Evolutionary conservation across 371 early-diverging fungal genomes (phyloP).

Genomic region (Mortierella polycephala): DNA sequence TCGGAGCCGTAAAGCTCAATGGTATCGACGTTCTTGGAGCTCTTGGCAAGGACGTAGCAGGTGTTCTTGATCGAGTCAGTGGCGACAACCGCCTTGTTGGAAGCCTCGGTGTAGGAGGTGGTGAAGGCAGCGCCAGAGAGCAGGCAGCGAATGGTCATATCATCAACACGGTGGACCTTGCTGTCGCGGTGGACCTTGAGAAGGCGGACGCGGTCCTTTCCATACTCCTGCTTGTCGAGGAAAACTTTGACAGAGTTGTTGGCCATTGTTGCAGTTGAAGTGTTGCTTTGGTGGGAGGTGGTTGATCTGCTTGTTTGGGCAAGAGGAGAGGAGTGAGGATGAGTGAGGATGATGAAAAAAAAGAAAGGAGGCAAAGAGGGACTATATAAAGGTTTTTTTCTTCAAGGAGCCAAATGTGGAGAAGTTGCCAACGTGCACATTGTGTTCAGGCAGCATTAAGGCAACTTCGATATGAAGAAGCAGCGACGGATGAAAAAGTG

Average conservation of each 20-base stretch:
- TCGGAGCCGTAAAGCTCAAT: slow-evolving; percentile 79
- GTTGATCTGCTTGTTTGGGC: background rate
- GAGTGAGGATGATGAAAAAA: background rate
- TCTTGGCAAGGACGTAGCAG: slow-evolving; percentile 79
- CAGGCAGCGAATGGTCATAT: slow-evolving; percentile 77
- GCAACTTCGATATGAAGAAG: background rate
- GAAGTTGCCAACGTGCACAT: too few relatives aligned
- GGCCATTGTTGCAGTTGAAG: slow-evolving; percentile 1
- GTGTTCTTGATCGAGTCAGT: slow-evolving; percentile 88
- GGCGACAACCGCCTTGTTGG: slow-evolving; percentile 72
- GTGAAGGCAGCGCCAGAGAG: slow-evolving; percentile 76
- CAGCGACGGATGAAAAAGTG: too few relatives aligned
- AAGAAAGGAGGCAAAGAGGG: background rate
- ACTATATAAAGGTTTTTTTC: background rate
- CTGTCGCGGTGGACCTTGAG: slow-evolving; percentile 75
- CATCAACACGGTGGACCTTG: slow-evolving; percentile 73
- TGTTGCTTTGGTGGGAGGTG: background rate
- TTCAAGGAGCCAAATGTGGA: background rate
- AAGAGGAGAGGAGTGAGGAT: slow-evolving; percentile 1
- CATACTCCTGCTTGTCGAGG: slow-evolving; percentile 53
- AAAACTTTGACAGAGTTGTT: slow-evolving; percentile 20
- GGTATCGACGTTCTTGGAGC: slow-evolving; percentile 69
- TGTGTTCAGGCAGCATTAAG: background rate
- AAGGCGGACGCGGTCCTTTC: slow-evolving; percentile 82
- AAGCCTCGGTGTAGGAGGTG: slow-evolving; percentile 81